Base-by-base conservation (phyloP, 495 filamentous ascomycete species). In the Hypoxylon trugodes region DNA sequence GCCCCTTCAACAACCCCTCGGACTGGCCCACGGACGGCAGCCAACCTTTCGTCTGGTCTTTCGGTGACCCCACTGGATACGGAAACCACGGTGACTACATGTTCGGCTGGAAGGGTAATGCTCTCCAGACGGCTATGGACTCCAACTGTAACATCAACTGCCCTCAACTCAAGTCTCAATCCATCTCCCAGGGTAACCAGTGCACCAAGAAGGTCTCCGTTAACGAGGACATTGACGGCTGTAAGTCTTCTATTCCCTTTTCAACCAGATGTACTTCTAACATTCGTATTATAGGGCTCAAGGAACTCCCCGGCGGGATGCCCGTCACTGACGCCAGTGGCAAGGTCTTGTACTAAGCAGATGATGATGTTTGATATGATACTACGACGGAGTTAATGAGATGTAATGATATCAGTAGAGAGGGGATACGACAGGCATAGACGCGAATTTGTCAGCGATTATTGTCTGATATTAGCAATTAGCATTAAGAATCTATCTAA, bases 41-140 rank as follows among this genome's bases (percentile, higher is more conserved):
- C 51, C 77, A 80, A 61, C 78, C 79, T 6, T 80, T 81, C 69
- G 74, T 80, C 7, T 81, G 77, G 76, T 68, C 61, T 9, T 75
- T 65, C 48, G 75, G 76, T 24, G 71, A 80, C 49, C 19, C 49
- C 3, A 76, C 74, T 0, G 76, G 76, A 1, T 77, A 72, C 57
- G 72, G 73, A 0, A 73, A 72, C 38, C 76, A 79, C 62, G 77
- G 75, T 3, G 74, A 79, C 58, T 77, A 78, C 33, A 61, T 78
- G 1, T 78, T 78, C 49, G 74, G 76, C 9, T 78, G 77, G 76
- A 77, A 78, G 59, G 74, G 70, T 19, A 47, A 75, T 37, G 70
- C 70, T 1, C 62, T 77, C 19, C 75, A 77, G 47, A 65, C 53
- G n/a, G 74, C 73, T 6, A 78, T 77, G 75, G 71, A 78, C 49